Base-by-base conservation (phyloP, 495 filamentous ascomycete species). In the Penicillium flavigenum region DNA sequence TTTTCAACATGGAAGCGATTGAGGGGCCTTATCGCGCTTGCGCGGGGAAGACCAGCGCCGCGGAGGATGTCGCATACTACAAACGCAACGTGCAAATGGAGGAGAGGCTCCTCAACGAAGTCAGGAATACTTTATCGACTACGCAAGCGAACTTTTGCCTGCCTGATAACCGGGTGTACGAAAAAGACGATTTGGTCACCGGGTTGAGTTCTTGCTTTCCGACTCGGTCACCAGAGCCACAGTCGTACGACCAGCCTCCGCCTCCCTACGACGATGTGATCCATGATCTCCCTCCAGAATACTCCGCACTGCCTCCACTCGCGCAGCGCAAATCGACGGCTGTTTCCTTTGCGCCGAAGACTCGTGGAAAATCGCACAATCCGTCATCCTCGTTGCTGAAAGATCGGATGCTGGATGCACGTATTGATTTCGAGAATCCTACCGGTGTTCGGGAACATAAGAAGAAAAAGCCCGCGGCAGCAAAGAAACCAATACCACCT, bases 401-500 rank as follows among this genome's bases (percentile, higher is more conserved):
- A 61, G 72, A 54, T 61, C 54, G 14, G 56, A 68, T 22, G 64
- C 79, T 27, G 20, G 57, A 67, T 47, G 16, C 62, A 10, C 70
- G 74, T 22, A 76, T 81, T 41, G 80, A 83, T 64, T 79, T 84
- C 45, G 83, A 84, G 54, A 80, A 77, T 31, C 63, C 72, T 8
- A 67, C 73, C 36, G 77, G 71, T n/a, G 68, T 79, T 20, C 78
- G 79, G 0, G 81, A 82, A 59, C 77, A 74, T 43, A 75, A 68
- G 24, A 69, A 73, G 69, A 78, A 76, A 19, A 77, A 75, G n/a
- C 71, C 73, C 1, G 56, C 46, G 29, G 56, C 46, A 38, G 75
- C 76, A 57, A 74, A 77, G 36, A 72, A 76, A 29, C 59, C 60
- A 5, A 48, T 63, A 11, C 48, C 65, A 43, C 59, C 64, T 10